phyloP scores from a whole-genome alignment of 1,139 yeast genomes.

The Nakaseomyces bracarensis region DNA sequence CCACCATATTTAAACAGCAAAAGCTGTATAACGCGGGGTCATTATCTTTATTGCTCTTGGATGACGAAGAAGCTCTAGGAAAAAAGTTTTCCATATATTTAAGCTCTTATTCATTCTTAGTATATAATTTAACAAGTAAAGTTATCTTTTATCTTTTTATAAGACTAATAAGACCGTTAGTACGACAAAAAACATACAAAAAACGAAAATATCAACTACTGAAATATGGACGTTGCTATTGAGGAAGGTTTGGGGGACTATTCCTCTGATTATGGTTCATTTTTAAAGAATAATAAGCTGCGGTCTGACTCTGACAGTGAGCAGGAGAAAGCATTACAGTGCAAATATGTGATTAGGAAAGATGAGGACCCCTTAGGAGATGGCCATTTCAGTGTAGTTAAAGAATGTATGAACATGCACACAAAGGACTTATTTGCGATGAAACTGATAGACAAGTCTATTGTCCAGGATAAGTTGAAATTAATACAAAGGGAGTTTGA shows the following conservation, averaged over 20 bases:
- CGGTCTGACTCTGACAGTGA: conserved; percentile 4
- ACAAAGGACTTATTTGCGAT: conserved; percentile 29
- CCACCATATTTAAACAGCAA: conserved; percentile 1
- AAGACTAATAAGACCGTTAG: too few relatives aligned
- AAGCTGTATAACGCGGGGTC: conserved; percentile 1
- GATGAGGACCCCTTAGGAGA: conserved; percentile 25
- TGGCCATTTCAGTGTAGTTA: conserved; percentile 32
- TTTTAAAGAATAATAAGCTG: conserved; percentile 5
- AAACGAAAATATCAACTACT: background rate
- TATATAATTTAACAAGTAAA: too few relatives aligned
- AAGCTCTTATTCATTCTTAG: too few relatives aligned
- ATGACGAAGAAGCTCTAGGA: too few relatives aligned
- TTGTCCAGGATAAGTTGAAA: conserved; percentile 25
- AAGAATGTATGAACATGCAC: conserved; percentile 28
- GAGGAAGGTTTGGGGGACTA: conserved; percentile 3
- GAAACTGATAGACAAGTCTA: conserved; percentile 27
- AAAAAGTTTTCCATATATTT: too few relatives aligned
- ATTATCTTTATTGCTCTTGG: too few relatives aligned
- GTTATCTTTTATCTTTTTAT: too few relatives aligned
- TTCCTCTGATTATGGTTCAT: conserved; percentile 7
- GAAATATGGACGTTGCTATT: conserved; percentile 4
- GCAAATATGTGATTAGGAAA: conserved; percentile 25
- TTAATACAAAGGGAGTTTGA: conserved; percentile 30
- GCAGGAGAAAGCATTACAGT: conserved; percentile 15
- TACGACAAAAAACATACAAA: too few relatives aligned